Evolutionary conservation across 768 basidiomycete species (phyloP).

Genomic region (Dioszegia hungarica): DNA sequence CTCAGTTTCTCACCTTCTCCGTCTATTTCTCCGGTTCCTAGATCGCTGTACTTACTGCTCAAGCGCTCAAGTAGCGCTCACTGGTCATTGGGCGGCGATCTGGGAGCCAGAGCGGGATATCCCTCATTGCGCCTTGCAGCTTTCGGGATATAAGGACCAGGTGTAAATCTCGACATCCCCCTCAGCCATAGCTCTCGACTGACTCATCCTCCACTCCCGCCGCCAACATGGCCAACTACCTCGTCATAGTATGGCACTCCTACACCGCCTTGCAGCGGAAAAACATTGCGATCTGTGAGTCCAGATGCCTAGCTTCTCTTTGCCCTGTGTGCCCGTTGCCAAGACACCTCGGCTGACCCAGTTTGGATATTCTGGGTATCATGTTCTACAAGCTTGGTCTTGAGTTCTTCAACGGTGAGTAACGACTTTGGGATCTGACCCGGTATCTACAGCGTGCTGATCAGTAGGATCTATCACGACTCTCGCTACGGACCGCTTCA

Average conservation of each 20-base stretch:
- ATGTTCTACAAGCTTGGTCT: neutral
- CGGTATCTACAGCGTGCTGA: neutral
- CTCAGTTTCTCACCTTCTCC: too few relatives aligned
- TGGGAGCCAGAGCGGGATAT: too few relatives aligned
- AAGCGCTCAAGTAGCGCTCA: too few relatives aligned
- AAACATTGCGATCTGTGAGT: neutral
- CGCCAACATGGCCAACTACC: neutral
- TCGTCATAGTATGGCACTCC: neutral
- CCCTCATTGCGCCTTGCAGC: too few relatives aligned
- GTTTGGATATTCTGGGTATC: neutral
- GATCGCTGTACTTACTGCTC: too few relatives aligned
- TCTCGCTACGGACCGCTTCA: slow-evolving; percentile 2
- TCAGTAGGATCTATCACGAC: neutral
- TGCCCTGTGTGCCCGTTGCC: too few relatives aligned
- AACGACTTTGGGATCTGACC: neutral
- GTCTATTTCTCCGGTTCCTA: too few relatives aligned
- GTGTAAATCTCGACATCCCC: too few relatives aligned
- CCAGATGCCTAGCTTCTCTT: too few relatives aligned
- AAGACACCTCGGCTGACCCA: too few relatives aligned
- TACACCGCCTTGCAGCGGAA: neutral
- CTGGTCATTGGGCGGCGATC: too few relatives aligned
- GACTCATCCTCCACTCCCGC: neutral
- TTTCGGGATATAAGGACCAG: too few relatives aligned
- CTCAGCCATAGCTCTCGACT: neutral
- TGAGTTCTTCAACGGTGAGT: slow-evolving; percentile 4